A percentile compares a stretch with the other conserved stretches of the same genome.
Evolutionary conservation across 495 filamentous ascomycete genomes (phyloP).

Genomic region (Bombardia bombarda): DNA sequence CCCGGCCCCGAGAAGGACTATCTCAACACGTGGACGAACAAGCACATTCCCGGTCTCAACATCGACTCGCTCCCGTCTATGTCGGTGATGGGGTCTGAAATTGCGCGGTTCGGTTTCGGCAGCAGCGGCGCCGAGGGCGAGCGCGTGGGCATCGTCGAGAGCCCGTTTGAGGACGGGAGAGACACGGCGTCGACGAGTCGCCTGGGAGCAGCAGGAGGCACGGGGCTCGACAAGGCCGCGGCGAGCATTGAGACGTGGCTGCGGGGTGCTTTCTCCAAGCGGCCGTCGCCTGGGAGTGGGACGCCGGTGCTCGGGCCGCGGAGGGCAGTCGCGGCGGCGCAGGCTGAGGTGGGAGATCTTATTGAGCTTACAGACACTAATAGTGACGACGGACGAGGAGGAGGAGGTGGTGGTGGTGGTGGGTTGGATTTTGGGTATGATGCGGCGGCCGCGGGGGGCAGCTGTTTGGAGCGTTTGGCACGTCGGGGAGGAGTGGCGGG

Average conservation of each 20-base stretch:
- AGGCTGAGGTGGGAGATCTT: slow-evolving; percentile 51
- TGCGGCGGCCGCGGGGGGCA: no score
- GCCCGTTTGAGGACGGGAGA: slow-evolving; percentile 36
- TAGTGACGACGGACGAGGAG: slow-evolving; percentile 40
- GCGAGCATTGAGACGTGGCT: slow-evolving; percentile 85
- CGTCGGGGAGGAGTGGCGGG: slow-evolving; percentile 23
- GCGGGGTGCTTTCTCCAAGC: slow-evolving; percentile 62
- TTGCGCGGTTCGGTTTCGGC: slow-evolving; percentile 42
- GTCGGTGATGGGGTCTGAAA: slow-evolving; percentile 41
- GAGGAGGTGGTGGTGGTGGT: slow-evolving; percentile 4
- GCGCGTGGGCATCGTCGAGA: slow-evolving; percentile 39
- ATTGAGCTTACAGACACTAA: slow-evolving; percentile 73
- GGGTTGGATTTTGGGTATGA: slow-evolving; percentile 10
- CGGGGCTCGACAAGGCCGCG: slow-evolving; percentile 69
- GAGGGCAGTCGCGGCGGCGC: slow-evolving; percentile 20
- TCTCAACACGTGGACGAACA: slow-evolving; percentile 69
- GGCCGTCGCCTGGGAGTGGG: slow-evolving; percentile 29
- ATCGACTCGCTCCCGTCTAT: slow-evolving; percentile 48
- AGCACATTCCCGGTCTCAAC: slow-evolving; percentile 66
- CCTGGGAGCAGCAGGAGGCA: slow-evolving; percentile 14
- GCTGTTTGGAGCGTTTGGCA: slow-evolving; percentile 9
- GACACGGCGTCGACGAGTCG: slow-evolving; percentile 22
- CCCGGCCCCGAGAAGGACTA: slow-evolving; percentile 77
- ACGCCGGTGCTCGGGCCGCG: slow-evolving; percentile 39
- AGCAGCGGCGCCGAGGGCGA: slow-evolving; percentile 16